A percentile compares a stretch with the other conserved stretches of the same genome.
These are phyloP conservation scores for Sclerotinia glacialis DNA, from an alignment of 2,329 filamentous ascomycete species.

Conservation along the genomic window DNA sequence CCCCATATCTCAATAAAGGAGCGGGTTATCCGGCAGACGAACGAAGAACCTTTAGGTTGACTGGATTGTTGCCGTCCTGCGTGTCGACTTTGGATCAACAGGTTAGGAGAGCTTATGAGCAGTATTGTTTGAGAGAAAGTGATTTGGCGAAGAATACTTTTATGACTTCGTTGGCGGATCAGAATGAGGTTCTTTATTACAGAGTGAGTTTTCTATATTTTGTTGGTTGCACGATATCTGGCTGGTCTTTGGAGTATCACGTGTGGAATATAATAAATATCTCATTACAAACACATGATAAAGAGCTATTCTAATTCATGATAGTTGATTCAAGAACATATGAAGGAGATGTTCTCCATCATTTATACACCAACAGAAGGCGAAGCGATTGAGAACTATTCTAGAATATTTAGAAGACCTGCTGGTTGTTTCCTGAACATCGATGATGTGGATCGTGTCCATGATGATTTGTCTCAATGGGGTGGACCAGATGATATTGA, in stretches of 20 bases:
- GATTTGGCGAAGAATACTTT: slow-evolving; percentile 84
- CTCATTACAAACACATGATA: not conserved
- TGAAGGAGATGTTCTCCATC: slow-evolving; percentile 86
- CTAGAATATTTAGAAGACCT: slow-evolving; percentile 70
- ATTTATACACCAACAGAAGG: slow-evolving; percentile 91
- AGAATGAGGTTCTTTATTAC: slow-evolving; percentile 82
- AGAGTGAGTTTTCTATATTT: slow-evolving; percentile 48
- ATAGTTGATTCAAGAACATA: slow-evolving; percentile 69
- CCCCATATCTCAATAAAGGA: slow-evolving; percentile 76
- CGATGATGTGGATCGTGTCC: slow-evolving; percentile 61
- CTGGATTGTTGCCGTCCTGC: slow-evolving; percentile 68
- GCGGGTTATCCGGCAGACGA: slow-evolving; percentile 72
- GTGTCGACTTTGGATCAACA: slow-evolving; percentile 77
- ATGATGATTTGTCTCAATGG: slow-evolving; percentile 65
- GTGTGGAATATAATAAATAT: not conserved
- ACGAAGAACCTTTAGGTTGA: slow-evolving; percentile 65
- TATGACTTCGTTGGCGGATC: slow-evolving; percentile 78
- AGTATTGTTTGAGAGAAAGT: slow-evolving; percentile 63
- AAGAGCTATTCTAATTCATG: not conserved
- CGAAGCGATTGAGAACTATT: slow-evolving; percentile 84
- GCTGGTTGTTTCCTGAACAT: slow-evolving; percentile 82
- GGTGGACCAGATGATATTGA: slow-evolving; percentile 73
- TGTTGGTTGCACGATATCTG: not conserved
- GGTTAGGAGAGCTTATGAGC: slow-evolving; percentile 72
- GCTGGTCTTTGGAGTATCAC: not conserved